Evolutionary conservation across 1,139 yeast genomes (phyloP), one percentile per base, ranked within the genome.

Genomic region (Pichiaceae sp.): DNA sequence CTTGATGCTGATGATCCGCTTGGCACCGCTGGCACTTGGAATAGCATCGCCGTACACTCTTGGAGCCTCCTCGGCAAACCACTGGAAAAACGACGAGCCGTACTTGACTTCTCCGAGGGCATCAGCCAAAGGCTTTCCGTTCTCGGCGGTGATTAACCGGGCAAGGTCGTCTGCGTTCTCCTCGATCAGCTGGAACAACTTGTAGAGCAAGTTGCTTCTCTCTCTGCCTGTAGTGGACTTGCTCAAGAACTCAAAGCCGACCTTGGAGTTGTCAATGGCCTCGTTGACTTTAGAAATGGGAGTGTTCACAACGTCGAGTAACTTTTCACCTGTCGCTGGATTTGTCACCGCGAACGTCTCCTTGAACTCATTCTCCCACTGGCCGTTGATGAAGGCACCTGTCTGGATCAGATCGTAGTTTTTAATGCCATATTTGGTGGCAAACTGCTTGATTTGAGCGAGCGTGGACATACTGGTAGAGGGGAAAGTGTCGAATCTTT

Each of bases 11-110:
- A 78, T 60, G 35, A 83, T 81, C 52, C 87, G 70, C 53, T 70
- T 75, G 21, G 63, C 53, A 20, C 74, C 60, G 51, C 67, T 70
- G 16, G 74, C 62, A 4, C 94, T 80, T 38, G 79, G 81, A 42
- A 86, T 80, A 4, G 78, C 70, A 45, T 79, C 79, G 28, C 95
- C 95, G 45, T 80, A 72, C 34, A 75, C 61, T 49, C 95, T 69
- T 38, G 91, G 84, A 21, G 95, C 95, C 50, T 84, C 91, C 58
- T 84, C 95, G n/a, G 93, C 70, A 54, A 75, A 86, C 95, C 96
- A 87, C 53, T 84, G 87, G 47, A 84, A 79, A 57, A 81, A 86
- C 5, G 83, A 70, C 2, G 94, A 86, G 27, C 85, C 86, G 49
- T 83, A 81, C 38, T 64, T 68, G 32, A 86, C 69, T 58, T 87